phyloP scores from a whole-genome alignment of 768 basidiomycete species.

The Macrolepiota fuliginosa region DNA sequence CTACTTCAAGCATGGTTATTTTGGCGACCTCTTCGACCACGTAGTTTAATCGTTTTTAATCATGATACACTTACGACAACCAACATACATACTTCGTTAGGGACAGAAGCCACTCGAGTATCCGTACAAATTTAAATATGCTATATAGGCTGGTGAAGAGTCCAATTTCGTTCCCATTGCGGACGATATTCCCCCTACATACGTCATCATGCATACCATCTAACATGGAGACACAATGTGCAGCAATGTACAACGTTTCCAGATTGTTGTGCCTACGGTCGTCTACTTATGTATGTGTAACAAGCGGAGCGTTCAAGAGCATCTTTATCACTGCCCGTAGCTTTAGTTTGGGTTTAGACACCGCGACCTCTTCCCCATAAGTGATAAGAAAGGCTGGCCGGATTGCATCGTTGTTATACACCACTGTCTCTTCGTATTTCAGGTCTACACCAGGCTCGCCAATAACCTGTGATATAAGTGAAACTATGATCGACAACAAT shows the following conservation, averaged over 20 bases:
- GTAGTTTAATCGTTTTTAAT: not conserved
- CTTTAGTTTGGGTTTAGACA: slow-evolving; percentile 14
- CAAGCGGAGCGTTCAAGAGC: slow-evolving; percentile 48
- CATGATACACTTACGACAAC: not conserved
- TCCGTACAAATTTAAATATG: not conserved
- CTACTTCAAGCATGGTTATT: slow-evolving; percentile 4
- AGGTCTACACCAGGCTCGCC: slow-evolving; percentile 64
- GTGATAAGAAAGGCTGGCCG: slow-evolving; percentile 69
- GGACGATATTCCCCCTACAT: slow-evolving; percentile 57
- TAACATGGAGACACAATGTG: slow-evolving; percentile 13
- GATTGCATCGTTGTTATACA: slow-evolving; percentile 65
- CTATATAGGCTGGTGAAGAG: slow-evolving; percentile 40
- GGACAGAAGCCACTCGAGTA: slow-evolving; percentile 1
- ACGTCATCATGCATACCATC: slow-evolving; percentile 56
- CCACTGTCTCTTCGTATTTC: slow-evolving; percentile 70
- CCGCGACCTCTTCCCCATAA: slow-evolving; percentile 37
- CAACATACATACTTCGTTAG: not conserved
- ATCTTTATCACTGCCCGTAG: slow-evolving; percentile 32
- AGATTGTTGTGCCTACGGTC: slow-evolving; percentile 8
- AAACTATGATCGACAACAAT: slow-evolving; percentile 7
- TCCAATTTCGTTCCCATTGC: slow-evolving; percentile 50
- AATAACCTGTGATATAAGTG: slow-evolving; percentile 37
- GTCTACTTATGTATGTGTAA: slow-evolving; percentile 36
- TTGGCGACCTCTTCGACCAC: not conserved
- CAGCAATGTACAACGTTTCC: slow-evolving; percentile 5